Base-by-base conservation (phyloP, 805 yeast species). In the Candida easanensis region DNA sequence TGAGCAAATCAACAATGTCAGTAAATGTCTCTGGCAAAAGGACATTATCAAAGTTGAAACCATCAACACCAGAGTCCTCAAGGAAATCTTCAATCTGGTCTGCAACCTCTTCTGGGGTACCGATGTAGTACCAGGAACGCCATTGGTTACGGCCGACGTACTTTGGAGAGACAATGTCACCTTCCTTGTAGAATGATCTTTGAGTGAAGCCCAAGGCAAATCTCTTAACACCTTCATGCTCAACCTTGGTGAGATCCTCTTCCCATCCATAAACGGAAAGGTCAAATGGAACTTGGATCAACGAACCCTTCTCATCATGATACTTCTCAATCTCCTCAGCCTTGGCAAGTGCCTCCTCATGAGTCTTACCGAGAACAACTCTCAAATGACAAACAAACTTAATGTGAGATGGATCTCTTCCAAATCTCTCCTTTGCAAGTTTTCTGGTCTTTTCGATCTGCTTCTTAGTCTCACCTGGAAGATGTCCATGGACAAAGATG, bases 251-350 rank as follows among this genome's bases (percentile, higher is more conserved):
- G 36, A 71, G 56, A 43, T 71, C 75, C 40, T 69, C 63, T 8
- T 69, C 73, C 73, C 74, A 25, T 62, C 67, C 72, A 67, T 65
- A 34, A 66, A 71, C 31, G 63, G 63, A 50, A 58, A 71, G 23
- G 64, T 60, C 76, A 27, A 67, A 53, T 6, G 75, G 76, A n/a
- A 70, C 68, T 50, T 71, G 72, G 2, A 71, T 71, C 35, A 68
- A 64, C 10, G 70, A 67, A 18, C 74, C 76, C 36, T 68, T 73
- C 13, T 58, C 44, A 44, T 68, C 73, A 13, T 65, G 66, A 45
- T 66, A 69, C 10, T 41, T 42, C 42, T 56, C 56, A 42, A 52
- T 66, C 21, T 67, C 70, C 38, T 58, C 56, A 39, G 58, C 64
- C 41, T 69, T 69, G 5, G 50, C 61, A 32, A 55, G 56, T 5